These are phyloP conservation scores for Backusella parvicylindrica DNA, from an alignment of 192 early-diverging fungal species.

Conservation along the genomic window DNA sequence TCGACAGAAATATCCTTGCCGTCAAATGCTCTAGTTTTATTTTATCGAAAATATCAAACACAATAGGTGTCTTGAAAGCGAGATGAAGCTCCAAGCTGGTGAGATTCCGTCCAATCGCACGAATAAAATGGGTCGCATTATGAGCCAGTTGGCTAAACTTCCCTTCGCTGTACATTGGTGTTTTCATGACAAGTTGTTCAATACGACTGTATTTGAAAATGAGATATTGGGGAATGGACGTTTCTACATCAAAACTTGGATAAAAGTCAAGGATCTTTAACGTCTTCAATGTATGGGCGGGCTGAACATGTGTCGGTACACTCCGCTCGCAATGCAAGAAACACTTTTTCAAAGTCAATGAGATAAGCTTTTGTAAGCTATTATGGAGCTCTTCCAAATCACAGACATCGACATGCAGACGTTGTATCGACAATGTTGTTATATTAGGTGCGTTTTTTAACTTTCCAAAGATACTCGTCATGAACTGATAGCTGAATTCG, in stretches of 20 bases:
- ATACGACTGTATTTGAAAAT: background rate
- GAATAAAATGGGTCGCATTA: background rate
- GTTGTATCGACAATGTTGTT: background rate
- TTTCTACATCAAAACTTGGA: background rate
- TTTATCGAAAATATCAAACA: background rate
- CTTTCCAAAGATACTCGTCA: background rate
- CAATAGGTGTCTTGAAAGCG: background rate
- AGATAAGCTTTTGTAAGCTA: background rate
- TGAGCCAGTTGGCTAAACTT: background rate
- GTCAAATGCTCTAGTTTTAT: background rate
- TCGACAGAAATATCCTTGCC: background rate
- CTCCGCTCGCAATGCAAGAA: background rate
- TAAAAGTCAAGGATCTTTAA: background rate
- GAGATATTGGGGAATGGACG: background rate
- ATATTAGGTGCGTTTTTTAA: background rate
- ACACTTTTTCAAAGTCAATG: conserved; percentile 1
- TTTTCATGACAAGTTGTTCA: background rate
- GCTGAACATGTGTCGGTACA: background rate
- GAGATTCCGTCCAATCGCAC: background rate
- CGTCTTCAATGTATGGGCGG: background rate
- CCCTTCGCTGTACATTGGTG: background rate
- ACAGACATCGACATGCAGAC: background rate
- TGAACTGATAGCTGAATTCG: background rate
- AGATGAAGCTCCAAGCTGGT: background rate
- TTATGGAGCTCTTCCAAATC: background rate